Base-by-base conservation (phyloP, 75 land plant genomes). In the Isoetes taiwanensis region DNA sequence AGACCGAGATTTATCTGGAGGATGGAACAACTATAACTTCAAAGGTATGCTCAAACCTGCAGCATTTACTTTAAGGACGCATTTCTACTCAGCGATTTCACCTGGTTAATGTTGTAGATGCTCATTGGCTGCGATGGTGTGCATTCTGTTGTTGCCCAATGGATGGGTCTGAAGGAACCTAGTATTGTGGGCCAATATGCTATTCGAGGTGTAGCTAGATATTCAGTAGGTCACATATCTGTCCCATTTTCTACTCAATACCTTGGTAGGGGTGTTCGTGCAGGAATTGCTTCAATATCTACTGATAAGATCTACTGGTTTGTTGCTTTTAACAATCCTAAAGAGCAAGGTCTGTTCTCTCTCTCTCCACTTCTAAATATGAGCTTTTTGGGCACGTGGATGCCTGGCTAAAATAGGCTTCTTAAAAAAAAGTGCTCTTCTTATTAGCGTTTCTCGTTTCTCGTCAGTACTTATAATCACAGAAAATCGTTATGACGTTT, bases 91-190 rank as follows among this genome's bases (percentile, higher is more conserved):
- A n/a, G n/a, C n/a, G n/a, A n/a, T n/a, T n/a, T n/a, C n/a, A n/a
- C n/a, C n/a, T n/a, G n/a, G n/a, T n/a, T n/a, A n/a, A n/a, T n/a
- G n/a, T n/a, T n/a, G 58, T 74, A 94, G 99, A 79, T 81, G 30
- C 71, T 94, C 30, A 74, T 94, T 32, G 99, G 96, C 3, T 88
- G 90, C 57, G 99, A 94, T 76, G 99, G 99, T 3, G 72, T 77
- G 11, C 62, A 77, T 0, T 94, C 99, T 11, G 76, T 76, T 10
- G 76, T 94, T 1, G 96, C 90, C 1, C 77, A 59, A 37, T 88
- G 84, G 86, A 79, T 94, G 86, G 96, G 96, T 0, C 78, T 80
- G 43, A 32, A 72, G 10, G 84, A 94, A 30, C 82, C 99, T 0
- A 62, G 56, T 6, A 80, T 72, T 72, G 86, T 69, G 27, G 99